Conservation (phyloP, 768 basidiomycete genomes). For the Fomitopsis pulvina region DNA sequence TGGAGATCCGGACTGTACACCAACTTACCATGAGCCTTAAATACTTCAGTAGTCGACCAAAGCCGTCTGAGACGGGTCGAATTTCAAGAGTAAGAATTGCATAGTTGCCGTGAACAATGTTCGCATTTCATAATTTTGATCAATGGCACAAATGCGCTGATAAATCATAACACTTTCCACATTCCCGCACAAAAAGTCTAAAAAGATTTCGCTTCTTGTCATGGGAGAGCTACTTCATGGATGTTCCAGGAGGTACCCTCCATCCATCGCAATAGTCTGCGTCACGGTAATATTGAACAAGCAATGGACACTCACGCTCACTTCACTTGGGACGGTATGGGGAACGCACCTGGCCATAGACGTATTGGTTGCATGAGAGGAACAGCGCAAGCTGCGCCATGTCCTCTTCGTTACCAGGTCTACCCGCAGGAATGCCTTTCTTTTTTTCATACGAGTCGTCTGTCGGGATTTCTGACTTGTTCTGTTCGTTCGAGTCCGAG, state of each 20-base stretch:
- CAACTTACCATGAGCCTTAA: too few species aligned
- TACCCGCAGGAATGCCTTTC: conserved; percentile 29
- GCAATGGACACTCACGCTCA: not conserved
- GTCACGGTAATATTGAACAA: not conserved
- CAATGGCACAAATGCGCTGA: too few species aligned
- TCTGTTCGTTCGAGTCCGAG: conserved; percentile 22
- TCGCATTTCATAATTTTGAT: too few species aligned
- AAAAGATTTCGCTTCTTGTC: not conserved
- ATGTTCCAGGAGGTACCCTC: conserved; percentile 23
- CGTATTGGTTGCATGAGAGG: conserved; percentile 27
- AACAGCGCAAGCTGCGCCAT: conserved; percentile 29
- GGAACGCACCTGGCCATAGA: conserved; percentile 28
- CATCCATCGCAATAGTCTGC: conserved; percentile 21
- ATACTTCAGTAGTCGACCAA: too few species aligned
- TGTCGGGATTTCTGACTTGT: conserved; percentile 26
- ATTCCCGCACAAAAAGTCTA: not conserved
- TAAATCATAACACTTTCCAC: too few species aligned
- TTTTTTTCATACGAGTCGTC: conserved; percentile 24
- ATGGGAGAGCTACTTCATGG: conserved; percentile 18
- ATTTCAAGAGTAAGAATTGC: too few species aligned
- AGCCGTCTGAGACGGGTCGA: too few species aligned
- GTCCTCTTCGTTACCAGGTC: conserved; percentile 29
- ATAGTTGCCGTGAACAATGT: too few species aligned
- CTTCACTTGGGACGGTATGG: too few species aligned
- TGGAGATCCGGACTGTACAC: too few species aligned